Conservation (phyloP, 306 rosid species). For the Cicer arietinum region DNA sequence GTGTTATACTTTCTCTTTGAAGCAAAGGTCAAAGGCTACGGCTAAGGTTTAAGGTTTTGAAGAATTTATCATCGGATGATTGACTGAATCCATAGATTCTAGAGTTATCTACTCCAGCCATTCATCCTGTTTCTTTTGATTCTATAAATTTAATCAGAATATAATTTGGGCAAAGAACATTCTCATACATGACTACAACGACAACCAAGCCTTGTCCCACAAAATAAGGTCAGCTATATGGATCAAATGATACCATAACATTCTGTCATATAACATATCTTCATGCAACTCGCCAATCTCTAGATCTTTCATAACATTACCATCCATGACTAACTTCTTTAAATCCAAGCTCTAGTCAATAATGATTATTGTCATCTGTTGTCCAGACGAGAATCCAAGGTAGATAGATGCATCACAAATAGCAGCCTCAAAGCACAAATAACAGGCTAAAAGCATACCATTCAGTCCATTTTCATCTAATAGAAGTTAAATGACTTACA, state of each 20-base stretch:
- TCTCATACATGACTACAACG: too few species aligned
- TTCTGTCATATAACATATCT: too few species aligned
- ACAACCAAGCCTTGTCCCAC: too few species aligned
- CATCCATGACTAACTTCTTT: background rate
- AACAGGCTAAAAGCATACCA: background rate
- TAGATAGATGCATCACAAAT: conserved; percentile 1
- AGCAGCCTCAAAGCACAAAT: background rate
- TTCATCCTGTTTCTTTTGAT: background rate
- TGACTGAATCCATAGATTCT: too few species aligned
- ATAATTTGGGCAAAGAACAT: background rate
- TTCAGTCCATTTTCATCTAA: conserved; percentile 1
- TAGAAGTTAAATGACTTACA: background rate
- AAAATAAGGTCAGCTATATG: too few species aligned
- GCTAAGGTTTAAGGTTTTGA: background rate
- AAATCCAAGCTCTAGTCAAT: background rate
- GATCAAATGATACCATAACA: too few species aligned
- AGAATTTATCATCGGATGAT: background rate
- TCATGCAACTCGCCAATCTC: too few species aligned
- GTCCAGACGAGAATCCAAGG: background rate
- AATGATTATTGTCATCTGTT: background rate
- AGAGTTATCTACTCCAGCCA: background rate
- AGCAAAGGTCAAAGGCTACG: background rate
- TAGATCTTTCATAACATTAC: too few species aligned
- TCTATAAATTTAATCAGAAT: conserved; percentile 2
- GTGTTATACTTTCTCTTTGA: background rate